Conservation (phyloP, 805 yeast species). For the Starmera dryadoides region DNA sequence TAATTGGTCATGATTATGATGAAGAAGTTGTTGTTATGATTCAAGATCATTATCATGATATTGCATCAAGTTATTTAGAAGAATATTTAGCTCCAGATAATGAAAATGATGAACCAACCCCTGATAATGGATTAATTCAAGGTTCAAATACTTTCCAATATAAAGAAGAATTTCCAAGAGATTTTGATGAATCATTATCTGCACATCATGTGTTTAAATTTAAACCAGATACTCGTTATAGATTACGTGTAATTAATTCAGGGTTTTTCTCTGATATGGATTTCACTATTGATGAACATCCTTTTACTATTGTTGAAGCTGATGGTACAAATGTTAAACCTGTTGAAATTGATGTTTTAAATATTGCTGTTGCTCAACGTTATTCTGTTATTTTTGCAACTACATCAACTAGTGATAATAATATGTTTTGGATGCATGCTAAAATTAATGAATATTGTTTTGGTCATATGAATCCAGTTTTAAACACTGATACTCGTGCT, state of each 20-base stretch:
- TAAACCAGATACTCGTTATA: slow-evolving; percentile 36
- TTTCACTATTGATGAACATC: slow-evolving; percentile 43
- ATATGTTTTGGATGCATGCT: slow-evolving; percentile 34
- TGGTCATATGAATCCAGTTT: slow-evolving; percentile 23
- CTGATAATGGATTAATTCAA: slow-evolving; percentile 37
- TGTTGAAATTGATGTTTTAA: slow-evolving; percentile 31
- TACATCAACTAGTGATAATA: slow-evolving; percentile 36
- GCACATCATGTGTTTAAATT: slow-evolving; percentile 22
- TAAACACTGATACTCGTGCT: slow-evolving; percentile 26
- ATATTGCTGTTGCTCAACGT: slow-evolving; percentile 62
- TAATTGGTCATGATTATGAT: slow-evolving; percentile 33
- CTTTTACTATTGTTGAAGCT: slow-evolving; percentile 41
- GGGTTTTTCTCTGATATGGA: slow-evolving; percentile 46
- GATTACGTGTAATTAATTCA: slow-evolving; percentile 39
- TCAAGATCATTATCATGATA: slow-evolving; percentile 43
- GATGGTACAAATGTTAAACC: slow-evolving; percentile 47
- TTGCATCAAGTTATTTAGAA: slow-evolving; percentile 17
- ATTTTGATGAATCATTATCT: slow-evolving; percentile 10
- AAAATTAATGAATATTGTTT: slow-evolving; percentile 29
- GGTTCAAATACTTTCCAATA: slow-evolving; percentile 26
- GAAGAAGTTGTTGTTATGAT: slow-evolving; percentile 38
- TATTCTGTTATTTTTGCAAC: slow-evolving; percentile 48
- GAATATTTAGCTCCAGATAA: slow-evolving; percentile 32
- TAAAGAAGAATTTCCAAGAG: slow-evolving; percentile 17
- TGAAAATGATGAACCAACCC: slow-evolving; percentile 45